Base-by-base conservation (phyloP, 2,329 filamentous ascomycete species). In the Talaromyces sp. region DNA sequence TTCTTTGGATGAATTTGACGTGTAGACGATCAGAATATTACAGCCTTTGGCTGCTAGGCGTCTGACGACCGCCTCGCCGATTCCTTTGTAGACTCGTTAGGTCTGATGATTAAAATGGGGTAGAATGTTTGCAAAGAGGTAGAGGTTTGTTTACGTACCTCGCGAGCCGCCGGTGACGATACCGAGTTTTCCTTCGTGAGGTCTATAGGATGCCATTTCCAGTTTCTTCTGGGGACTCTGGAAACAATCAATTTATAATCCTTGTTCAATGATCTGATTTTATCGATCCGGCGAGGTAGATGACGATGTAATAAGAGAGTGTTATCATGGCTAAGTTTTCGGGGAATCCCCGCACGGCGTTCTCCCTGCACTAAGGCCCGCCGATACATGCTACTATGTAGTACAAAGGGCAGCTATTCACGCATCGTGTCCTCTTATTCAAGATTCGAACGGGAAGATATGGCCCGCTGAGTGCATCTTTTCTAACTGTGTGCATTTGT, bases 101-200 rank as follows among this genome's bases (percentile, higher is more conserved):
- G 8, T 6, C 31, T 10, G 39, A 48, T 48, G 10, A 10, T 24
- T 48, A 16, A 14, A 54, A 41, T 43, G 48, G 61, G 63, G 47
- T 43, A 52, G 39, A 16, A 22, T 48, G 10, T 16, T 24, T 48
- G 9, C 33, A 54, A 41, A 56, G 48, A 61, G 63, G 47, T 43
- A 52, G 39, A n/a, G 9, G 16, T 8, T 24, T 11, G 52, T 22
- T 41, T 14, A 60, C 71, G 67, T 82, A 91, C 91, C 90, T 82
- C 92, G 82, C 65, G 91, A 92, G 66, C 88, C 90, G 64, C 92
- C 92, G 1, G 91, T 95, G 58, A 95, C 83, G 69, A 95, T 88
- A 62, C 86, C 91, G 58, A 93, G 82, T 76, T 93, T 93, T 70
- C 90, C 90, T 73, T 91, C 87, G 45, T 65, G 60, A 16, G 64